Evolutionary conservation across 441 rosid genomes (phyloP).

Genomic region (Hypseocharis bilobata): DNA sequence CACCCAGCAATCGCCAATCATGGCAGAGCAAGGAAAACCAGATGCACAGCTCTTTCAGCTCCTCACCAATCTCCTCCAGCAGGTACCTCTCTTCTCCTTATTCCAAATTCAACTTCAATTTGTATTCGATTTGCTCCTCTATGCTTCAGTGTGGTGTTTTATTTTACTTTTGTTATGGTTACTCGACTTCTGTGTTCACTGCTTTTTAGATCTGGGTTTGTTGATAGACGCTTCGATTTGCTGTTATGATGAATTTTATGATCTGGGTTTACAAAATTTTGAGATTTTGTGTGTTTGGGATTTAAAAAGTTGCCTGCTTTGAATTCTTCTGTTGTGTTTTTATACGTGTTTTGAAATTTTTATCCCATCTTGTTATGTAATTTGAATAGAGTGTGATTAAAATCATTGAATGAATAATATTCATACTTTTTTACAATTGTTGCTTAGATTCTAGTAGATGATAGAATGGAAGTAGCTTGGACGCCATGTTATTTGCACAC

Average conservation of each 20-base stretch:
- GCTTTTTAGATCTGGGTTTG: not conserved
- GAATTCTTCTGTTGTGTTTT: not conserved
- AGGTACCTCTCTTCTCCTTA: conserved; percentile 23
- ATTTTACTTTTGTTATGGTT: no score
- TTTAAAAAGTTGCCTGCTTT: not conserved
- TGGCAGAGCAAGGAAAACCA: conserved; percentile 30
- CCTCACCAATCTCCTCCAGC: conserved; percentile 58
- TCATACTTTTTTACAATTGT: not conserved
- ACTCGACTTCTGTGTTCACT: no score
- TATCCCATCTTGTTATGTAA: not conserved
- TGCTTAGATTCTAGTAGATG: not conserved
- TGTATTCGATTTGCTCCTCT: no score
- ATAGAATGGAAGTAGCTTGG: not conserved
- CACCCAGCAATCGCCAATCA: not conserved
- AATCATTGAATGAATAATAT: no score
- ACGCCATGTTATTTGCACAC: not conserved
- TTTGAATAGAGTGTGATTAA: no score
- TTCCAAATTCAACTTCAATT: not conserved
- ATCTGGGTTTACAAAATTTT: conserved; percentile 7
- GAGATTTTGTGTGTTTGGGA: not conserved
- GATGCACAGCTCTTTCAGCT: conserved; percentile 65
- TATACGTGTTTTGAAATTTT: not conserved
- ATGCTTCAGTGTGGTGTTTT: no score
- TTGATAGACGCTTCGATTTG: not conserved
- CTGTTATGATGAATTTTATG: conserved; percentile 2